Evolutionary conservation across 2,329 filamentous ascomycete genomes (phyloP), one percentile per base, ranked within the genome.

Genomic region (Lecanicillium sp.): DNA sequence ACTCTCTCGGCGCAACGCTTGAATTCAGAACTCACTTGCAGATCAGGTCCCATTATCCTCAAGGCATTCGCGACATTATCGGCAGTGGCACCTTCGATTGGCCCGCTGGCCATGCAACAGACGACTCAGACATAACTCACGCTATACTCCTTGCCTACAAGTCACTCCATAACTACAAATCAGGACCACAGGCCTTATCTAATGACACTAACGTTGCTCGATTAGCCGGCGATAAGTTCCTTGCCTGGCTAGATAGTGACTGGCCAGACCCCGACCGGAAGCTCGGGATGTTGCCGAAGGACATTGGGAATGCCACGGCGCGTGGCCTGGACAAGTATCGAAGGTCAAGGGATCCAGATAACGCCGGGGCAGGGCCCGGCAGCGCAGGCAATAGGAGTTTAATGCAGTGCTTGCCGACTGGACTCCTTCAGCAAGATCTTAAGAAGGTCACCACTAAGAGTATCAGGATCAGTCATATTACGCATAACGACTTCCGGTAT

Each of bases 341-440:
- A 30, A 9, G 29, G 4, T 47, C 48, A 0, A 28, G 43, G 5
- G 55, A 68, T 37, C 53, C 54, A 4, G 48, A 46, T 3, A 49
- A 30, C 0, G 53, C 55, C 0, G 67, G 67, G 2, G 61, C 62
- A 0, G 67, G 66, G 0, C 34, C 45, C 2, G 63, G 59, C 4
- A 47, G 46, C 6, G 60, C 62, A 1, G 68, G 68, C 10, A 69
- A 71, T 36, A 66, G 68, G 3, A 65, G 60, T 25, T 46, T 71
- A 43, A 71, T 71, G 67, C 57, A 67, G 4, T 70, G 67, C 42
- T 53, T 71, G 2, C 59, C 67, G 0, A 70, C 65, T 1, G 66
- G 52, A 0, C 46, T 69, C n/a, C 68, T 70, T 35, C 53, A 56
- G 19, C n/a, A 9, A 0, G 52, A 59, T 12, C 34, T 32, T 2